Percentiles rank a stretch among this genome's conserved stretches.
Conservation (phyloP, 352 stramenopile species). For the Globisporangium takayamanum region DNA sequence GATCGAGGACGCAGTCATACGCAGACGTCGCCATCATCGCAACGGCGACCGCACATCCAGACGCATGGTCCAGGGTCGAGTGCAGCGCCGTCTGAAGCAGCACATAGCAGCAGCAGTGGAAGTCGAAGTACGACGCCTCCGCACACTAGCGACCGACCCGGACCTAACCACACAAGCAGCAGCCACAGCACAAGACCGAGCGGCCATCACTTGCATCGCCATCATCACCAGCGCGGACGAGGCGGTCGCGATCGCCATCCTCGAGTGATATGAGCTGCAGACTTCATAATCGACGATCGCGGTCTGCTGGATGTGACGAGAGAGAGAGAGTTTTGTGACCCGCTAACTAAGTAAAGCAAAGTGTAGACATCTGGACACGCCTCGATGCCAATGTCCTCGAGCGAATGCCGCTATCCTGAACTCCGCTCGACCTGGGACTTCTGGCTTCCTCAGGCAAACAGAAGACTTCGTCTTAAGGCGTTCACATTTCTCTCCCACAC, state of each 20-base stretch:
- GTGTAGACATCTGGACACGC: too few relatives aligned
- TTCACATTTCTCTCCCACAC: too few relatives aligned
- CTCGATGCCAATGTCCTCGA: too few relatives aligned
- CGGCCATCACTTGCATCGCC: slow-evolving; percentile 11
- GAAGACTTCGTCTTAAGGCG: too few relatives aligned
- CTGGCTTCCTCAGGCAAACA: too few relatives aligned
- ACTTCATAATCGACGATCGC: too few relatives aligned
- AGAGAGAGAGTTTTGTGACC: neutral
- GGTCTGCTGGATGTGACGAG: neutral
- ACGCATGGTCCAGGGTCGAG: neutral
- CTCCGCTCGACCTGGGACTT: too few relatives aligned
- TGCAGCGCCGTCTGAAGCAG: neutral
- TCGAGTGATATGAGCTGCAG: neutral
- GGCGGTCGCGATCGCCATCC: neutral
- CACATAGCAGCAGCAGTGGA: neutral
- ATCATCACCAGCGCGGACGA: slow-evolving; percentile 10
- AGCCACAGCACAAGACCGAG: slow-evolving; percentile 3
- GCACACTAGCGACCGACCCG: neutral
- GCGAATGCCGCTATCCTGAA: too few relatives aligned
- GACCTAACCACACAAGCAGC: neutral
- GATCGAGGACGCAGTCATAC: slow-evolving; percentile 10
- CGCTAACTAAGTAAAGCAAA: too few relatives aligned
- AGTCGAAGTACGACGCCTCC: neutral
- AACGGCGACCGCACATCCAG: slow-evolving; percentile 3
- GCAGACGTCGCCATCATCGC: slow-evolving; percentile 3